Conservation (phyloP, 2,329 filamentous ascomycete species). For the Arthrobotrys iridis region DNA sequence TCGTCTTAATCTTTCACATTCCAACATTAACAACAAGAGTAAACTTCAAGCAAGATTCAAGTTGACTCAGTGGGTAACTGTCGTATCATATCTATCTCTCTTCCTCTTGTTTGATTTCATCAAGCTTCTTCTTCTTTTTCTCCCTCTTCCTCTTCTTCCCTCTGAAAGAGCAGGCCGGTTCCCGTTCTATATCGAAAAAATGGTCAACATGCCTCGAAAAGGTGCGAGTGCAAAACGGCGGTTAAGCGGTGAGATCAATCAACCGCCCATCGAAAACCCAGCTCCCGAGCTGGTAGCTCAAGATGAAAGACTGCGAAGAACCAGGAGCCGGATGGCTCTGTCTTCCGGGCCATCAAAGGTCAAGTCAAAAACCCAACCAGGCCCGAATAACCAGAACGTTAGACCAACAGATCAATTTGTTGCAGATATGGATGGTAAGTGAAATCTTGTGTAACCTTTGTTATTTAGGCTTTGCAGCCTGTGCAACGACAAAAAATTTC, state of each 20-base stretch:
- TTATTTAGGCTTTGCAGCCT: background rate
- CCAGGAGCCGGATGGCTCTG: constrained; percentile 6
- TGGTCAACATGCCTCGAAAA: constrained; percentile 35
- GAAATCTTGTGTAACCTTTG: background rate
- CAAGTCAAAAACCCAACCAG: background rate
- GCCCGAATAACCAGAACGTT: background rate
- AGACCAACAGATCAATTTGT: constrained; percentile 18
- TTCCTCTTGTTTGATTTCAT: constrained; percentile 15
- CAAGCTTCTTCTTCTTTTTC: background rate
- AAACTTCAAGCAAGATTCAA: background rate
- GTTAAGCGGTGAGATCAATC: background rate
- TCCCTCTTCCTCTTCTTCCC: background rate
- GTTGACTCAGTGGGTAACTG: background rate
- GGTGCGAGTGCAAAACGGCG: constrained; percentile 33
- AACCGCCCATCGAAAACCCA: background rate
- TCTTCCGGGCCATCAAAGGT: background rate
- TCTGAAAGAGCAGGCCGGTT: background rate
- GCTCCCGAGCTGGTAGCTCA: background rate
- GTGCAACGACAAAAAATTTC: background rate
- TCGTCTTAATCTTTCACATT: background rate
- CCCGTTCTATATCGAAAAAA: background rate
- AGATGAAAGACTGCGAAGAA: constrained; percentile 16
- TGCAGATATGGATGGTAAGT: constrained; percentile 26
- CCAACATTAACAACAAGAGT: background rate
- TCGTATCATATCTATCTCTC: background rate